A percentile compares a stretch with the other conserved stretches of the same genome.
Evolutionary conservation across 2,329 filamentous ascomycete species (phyloP).

Genomic region (Botrytis byssoidea): DNA sequence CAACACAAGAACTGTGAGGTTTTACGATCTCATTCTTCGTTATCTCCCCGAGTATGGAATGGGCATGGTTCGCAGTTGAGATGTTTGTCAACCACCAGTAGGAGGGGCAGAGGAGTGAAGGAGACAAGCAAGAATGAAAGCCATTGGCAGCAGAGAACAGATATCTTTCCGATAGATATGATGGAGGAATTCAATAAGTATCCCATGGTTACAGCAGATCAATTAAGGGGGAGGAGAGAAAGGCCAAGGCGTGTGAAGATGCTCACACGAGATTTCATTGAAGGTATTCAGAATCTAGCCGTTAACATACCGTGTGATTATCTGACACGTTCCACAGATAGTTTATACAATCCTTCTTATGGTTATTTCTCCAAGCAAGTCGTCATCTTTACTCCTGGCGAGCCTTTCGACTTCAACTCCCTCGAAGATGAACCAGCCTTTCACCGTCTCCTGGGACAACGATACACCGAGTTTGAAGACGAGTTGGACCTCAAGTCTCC

Average conservation of each 20-base stretch:
- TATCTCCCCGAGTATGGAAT: slow-evolving; percentile 39
- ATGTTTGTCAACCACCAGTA: slow-evolving; percentile 29
- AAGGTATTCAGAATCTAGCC: slow-evolving; percentile 56
- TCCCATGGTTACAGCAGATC: slow-evolving; percentile 80
- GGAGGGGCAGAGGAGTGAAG: slow-evolving; percentile 25
- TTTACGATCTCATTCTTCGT: slow-evolving; percentile 44
- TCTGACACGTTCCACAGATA: slow-evolving; percentile 58
- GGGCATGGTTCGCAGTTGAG: slow-evolving; percentile 43
- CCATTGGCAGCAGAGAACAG: slow-evolving; percentile 82
- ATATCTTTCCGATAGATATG: slow-evolving; percentile 73
- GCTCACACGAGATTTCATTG: slow-evolving; percentile 95
- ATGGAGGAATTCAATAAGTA: slow-evolving; percentile 77
- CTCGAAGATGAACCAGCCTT: slow-evolving; percentile 86
- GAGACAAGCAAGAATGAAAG: slow-evolving; percentile 53
- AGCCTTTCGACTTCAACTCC: slow-evolving; percentile 82
- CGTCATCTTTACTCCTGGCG: slow-evolving; percentile 90
- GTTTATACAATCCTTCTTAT: slow-evolving; percentile 89
- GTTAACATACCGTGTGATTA: slow-evolving; percentile 1
- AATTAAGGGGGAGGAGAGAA: slow-evolving; percentile 69
- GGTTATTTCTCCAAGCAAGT: slow-evolving; percentile 96
- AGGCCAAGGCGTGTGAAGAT: slow-evolving; percentile 90
- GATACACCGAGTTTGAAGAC: slow-evolving; percentile 91
- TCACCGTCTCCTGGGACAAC: slow-evolving; percentile 68
- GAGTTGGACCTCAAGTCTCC: slow-evolving; percentile 68
- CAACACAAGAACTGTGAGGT: slow-evolving; percentile 66